A percentile compares a stretch with the other conserved stretches of the same genome.
phyloP scores from a whole-genome alignment of 345 rosid species.

The Aquilaria yunnanensis region DNA sequence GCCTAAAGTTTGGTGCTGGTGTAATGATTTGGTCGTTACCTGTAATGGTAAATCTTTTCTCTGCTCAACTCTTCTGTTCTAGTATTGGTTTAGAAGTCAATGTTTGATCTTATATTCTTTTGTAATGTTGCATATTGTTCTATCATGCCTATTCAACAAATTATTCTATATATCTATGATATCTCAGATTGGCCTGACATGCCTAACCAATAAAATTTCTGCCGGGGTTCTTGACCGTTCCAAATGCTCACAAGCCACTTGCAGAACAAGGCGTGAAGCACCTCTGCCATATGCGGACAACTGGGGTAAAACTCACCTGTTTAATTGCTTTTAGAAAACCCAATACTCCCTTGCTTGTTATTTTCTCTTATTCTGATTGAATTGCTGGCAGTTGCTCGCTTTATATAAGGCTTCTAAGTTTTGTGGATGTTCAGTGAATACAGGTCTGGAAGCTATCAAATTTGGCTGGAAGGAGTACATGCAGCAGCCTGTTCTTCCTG shows the following conservation, averaged over 20 bases:
- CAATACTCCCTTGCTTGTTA: background rate
- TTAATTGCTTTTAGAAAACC: background rate
- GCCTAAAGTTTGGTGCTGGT: conserved; percentile 74
- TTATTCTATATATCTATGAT: conserved; percentile 6
- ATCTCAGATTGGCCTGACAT: conserved; percentile 61
- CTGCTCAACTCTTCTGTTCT: conserved; percentile 2
- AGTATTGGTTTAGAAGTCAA: conserved; percentile 1
- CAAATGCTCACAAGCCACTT: conserved; percentile 49
- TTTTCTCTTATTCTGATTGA: background rate
- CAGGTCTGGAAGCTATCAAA: conserved; percentile 71
- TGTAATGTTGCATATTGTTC: too few species aligned
- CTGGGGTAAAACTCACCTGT: conserved; percentile 41
- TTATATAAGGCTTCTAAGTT: conserved; percentile 5
- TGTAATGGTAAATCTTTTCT: conserved; percentile 50
- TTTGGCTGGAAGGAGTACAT: conserved; percentile 95
- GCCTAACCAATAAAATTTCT: conserved; percentile 77
- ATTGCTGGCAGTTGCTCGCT: background rate
- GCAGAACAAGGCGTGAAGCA: conserved; percentile 25
- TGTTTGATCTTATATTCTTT: background rate
- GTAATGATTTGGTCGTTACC: conserved; percentile 70
- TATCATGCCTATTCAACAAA: too few species aligned
- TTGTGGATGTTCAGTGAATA: conserved; percentile 30
- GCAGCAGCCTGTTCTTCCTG: conserved; percentile 93
- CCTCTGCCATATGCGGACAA: conserved; percentile 21
- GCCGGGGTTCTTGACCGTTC: conserved; percentile 82